Evolutionary conservation across 2,329 filamentous ascomycete genomes (phyloP).

Genomic region (Monosporascus sp.): DNA sequence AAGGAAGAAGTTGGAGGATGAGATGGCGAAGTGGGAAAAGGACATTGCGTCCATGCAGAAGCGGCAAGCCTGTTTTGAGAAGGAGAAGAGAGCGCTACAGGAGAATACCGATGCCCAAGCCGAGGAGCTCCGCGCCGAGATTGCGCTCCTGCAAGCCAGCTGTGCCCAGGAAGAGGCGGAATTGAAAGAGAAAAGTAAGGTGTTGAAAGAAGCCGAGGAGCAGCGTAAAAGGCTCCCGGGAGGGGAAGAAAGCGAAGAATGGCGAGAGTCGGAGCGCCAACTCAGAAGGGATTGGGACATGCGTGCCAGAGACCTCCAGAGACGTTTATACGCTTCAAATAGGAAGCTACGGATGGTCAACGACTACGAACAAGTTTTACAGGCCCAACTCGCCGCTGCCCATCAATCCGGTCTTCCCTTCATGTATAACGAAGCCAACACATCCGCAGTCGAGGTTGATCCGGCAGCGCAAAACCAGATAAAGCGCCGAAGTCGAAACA

Average conservation of each 20-base stretch:
- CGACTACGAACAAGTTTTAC: slow-evolving; percentile 39
- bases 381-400: slow-evolving; percentile 38
- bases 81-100: slow-evolving; percentile 46
- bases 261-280: slow-evolving; percentile 44
- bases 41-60: slow-evolving; percentile 55
- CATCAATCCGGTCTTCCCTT: slow-evolving; percentile 38
- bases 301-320: slow-evolving; percentile 48
- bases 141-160: slow-evolving; percentile 58
- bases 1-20: slow-evolving; percentile 63
- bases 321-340: slow-evolving; percentile 40
- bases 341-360: slow-evolving; percentile 42
- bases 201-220: slow-evolving; percentile 69
- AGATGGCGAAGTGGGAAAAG: slow-evolving; percentile 61
- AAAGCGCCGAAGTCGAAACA: slow-evolving; percentile 43
- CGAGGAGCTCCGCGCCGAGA: slow-evolving; percentile 48
- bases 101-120: slow-evolving; percentile 46
- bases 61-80: slow-evolving; percentile 48
- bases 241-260: slow-evolving; percentile 54
- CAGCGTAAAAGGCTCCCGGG: slow-evolving; percentile 59
- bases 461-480: slow-evolving; percentile 33
- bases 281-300: slow-evolving; percentile 52
- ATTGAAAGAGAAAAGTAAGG: slow-evolving; percentile 63
- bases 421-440: slow-evolving; percentile 39
- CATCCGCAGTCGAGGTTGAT: slow-evolving; percentile 44
- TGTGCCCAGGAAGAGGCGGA: slow-evolving; percentile 63